Base-by-base conservation (phyloP, 345 rosid genomes). In the Fremontodendron californicum region DNA sequence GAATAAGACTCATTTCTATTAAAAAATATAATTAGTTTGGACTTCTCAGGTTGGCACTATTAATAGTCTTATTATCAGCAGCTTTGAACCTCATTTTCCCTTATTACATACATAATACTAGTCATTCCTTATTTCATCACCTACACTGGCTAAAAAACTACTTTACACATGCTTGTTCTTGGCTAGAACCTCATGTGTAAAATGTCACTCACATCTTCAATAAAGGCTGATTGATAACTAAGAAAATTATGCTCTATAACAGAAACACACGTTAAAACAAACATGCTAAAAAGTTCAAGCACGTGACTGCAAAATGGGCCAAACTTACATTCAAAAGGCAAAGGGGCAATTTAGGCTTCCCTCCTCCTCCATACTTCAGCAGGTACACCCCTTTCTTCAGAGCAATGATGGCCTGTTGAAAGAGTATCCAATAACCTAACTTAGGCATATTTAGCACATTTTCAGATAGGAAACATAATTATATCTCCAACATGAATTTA, bases 301-400 rank as follows among this genome's bases (percentile, higher is more conserved):
- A 54, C 45, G 33, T 61, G 9, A 27, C 45, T 0, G 19, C 10
- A 33, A 73, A 51, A 35, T 58, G 42, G 46, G 77, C 3, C 39
- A 39, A 66, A 76, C 94, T 91, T 86, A 94, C 99, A 87, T 90
- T 93, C 39, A 98, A 91, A 82, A 94, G 99, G 73, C 94, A 81
- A 94, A 93, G 67, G 98, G 99, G 81, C 99, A 90, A 93, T 85
- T 94, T 94, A 73, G 99, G 99, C 79, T 93, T 94, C 71, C 99
- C 99, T 77, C 99, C 87, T 85, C 99, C 88, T 78, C 99, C 99
- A 84, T 94, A 94, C 86, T 94, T 94, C 3, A 94, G 94, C 87
- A 94, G 86, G 88, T 71, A 91, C 61, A 98, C 96, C 60, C 98
- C 98, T 77, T 94, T 94, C 83, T 93, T 94, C 62, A 94, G 77